Evolutionary conservation across 2,329 filamentous ascomycete genomes (phyloP).

Genomic region (Phialocephala sp.): DNA sequence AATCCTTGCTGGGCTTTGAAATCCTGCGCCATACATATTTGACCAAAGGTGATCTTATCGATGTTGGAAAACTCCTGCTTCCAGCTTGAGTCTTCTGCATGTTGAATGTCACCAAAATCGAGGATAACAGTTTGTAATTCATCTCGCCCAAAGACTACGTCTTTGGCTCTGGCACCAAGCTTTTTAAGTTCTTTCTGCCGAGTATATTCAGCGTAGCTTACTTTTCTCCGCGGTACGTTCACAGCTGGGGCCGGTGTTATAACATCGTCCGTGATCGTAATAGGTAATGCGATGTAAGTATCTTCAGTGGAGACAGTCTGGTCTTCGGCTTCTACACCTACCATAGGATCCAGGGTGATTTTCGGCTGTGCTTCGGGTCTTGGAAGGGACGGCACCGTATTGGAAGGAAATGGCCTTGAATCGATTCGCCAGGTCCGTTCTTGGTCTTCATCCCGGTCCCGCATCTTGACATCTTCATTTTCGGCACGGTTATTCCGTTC

Average conservation of each 20-base stretch:
- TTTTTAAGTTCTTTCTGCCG: conserved; percentile 16
- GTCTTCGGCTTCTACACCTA: background rate
- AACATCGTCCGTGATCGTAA: background rate
- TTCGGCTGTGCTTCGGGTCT: background rate
- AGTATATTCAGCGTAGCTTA: conserved; percentile 28
- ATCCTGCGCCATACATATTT: conserved; percentile 38
- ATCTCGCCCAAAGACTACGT: conserved; percentile 34
- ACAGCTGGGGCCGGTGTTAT: background rate
- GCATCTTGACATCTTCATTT: background rate
- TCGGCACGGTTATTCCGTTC: background rate
- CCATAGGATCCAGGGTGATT: background rate
- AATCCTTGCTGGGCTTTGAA: conserved; percentile 27
- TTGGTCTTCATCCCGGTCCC: background rate
- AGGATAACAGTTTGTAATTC: conserved; percentile 22
- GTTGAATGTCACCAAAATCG: conserved; percentile 31
- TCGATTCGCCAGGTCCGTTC: background rate
- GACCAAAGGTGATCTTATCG: conserved; percentile 31
- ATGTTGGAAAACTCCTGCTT: conserved; percentile 23
- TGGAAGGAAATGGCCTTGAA: background rate
- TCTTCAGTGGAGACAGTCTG: background rate
- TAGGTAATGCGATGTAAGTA: background rate
- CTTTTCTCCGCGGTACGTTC: conserved; percentile 20
- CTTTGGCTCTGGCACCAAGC: conserved; percentile 27
- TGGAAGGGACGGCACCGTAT: background rate
- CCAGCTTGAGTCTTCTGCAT: conserved; percentile 22